phyloP scores from a whole-genome alignment of 2,329 filamentous ascomycete species.

The Clarireedia hainanense region DNA sequence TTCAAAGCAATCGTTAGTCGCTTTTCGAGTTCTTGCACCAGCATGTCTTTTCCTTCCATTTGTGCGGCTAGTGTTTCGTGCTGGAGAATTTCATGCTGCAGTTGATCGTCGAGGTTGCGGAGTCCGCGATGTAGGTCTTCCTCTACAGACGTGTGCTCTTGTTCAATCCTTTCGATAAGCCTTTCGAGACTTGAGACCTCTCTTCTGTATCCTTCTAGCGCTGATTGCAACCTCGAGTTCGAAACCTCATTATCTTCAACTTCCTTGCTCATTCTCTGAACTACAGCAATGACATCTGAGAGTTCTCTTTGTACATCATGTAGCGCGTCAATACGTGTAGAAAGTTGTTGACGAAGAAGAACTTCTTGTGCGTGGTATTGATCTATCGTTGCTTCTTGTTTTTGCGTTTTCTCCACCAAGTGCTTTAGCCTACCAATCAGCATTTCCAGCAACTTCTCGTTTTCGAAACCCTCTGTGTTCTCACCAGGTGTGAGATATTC shows the following conservation, averaged over 20 bases:
- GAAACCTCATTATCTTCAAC: slow-evolving; percentile 34
- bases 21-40: slow-evolving; percentile 36
- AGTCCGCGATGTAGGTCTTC: slow-evolving; percentile 13
- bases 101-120: slow-evolving; percentile 22
- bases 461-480: slow-evolving; percentile 39
- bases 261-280: slow-evolving; percentile 18
- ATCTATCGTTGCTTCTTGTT: slow-evolving; percentile 47
- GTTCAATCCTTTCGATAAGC: slow-evolving; percentile 43
- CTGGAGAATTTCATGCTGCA: slow-evolving; percentile 30
- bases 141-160: slow-evolving; percentile 20
- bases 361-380: slow-evolving; percentile 51
- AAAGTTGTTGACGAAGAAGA: slow-evolving; percentile 48
- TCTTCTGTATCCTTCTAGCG: slow-evolving; percentile 43
- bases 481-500: slow-evolving; percentile 56
- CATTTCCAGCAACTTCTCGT: slow-evolving; percentile 47
- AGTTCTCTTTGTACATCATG: slow-evolving; percentile 40
- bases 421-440: slow-evolving; percentile 43
- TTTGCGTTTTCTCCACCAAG: slow-evolving; percentile 38
- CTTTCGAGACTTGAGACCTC: slow-evolving; percentile 47
- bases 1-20: slow-evolving; percentile 36
- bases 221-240: slow-evolving; percentile 42
- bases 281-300: slow-evolving; percentile 11
- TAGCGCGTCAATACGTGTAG: slow-evolving; percentile 44
- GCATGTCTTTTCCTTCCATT: slow-evolving; percentile 32
- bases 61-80: slow-evolving; percentile 24